Conservation (phyloP, 2,329 filamentous ascomycete species). For the Pochonia chlamydosporia region DNA sequence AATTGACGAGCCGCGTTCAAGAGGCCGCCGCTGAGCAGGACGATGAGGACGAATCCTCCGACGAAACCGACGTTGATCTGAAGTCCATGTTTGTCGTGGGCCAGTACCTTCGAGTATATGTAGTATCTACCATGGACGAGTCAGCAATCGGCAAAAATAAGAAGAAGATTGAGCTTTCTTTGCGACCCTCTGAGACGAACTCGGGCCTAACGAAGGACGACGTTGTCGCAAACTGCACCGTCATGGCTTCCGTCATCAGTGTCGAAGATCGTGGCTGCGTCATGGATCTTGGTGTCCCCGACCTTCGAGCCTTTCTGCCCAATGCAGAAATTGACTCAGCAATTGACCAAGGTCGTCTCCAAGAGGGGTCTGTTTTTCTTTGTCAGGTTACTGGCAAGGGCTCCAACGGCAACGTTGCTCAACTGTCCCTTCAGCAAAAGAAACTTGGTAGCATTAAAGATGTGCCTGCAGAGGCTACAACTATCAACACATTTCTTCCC, state of each 20-base stretch:
- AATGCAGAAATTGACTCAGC: constrained; percentile 71
- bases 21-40: constrained; percentile 52
- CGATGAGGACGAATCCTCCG: constrained; percentile 40
- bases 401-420: constrained; percentile 75
- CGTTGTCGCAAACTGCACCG: constrained; percentile 65
- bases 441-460: constrained; percentile 63
- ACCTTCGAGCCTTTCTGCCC: constrained; percentile 76
- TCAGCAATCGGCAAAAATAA: constrained; percentile 57
- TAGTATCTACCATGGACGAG: constrained; percentile 71
- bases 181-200: constrained; percentile 76
- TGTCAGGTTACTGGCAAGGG: constrained; percentile 73
- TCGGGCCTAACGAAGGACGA: constrained; percentile 66
- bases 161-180: constrained; percentile 79
- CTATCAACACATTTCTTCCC: constrained; percentile 83
- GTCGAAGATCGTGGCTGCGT: constrained; percentile 94
- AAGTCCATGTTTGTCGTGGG: constrained; percentile 72
- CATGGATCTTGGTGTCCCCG: constrained; percentile 80
- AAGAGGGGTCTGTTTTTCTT: constrained; percentile 79
- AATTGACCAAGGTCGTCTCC: constrained; percentile 60
- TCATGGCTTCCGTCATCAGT: constrained; percentile 84
- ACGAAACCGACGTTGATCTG: constrained; percentile 62
- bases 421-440: constrained; percentile 70
- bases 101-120: constrained; percentile 81
- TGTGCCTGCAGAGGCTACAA: constrained; percentile 69
- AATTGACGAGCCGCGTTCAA: constrained; percentile 71